phyloP scores from a whole-genome alignment of 768 basidiomycete species.

The Peribolospora kevripleyi region DNA sequence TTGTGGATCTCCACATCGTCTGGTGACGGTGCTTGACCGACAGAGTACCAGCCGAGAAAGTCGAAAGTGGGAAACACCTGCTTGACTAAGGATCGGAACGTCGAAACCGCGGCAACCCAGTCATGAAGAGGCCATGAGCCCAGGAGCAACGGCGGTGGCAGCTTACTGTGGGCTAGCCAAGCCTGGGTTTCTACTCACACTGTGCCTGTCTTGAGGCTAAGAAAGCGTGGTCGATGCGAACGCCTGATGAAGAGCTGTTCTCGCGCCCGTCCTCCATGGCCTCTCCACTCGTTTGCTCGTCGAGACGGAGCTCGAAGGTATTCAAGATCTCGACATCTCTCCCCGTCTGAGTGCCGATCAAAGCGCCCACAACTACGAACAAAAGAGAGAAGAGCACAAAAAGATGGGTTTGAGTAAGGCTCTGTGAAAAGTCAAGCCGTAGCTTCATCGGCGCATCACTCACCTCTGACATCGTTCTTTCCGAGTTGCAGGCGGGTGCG shows the following conservation, averaged over 20 bases:
- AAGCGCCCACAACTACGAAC: conserved; percentile 56
- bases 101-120: not conserved
- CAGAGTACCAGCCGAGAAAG: conserved; percentile 93
- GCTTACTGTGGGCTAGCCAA: not conserved
- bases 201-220: conserved; percentile 62
- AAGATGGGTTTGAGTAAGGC: not conserved
- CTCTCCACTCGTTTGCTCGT: conserved; percentile 27
- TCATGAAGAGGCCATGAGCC: not conserved
- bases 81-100: conserved; percentile 37
- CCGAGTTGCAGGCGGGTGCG: conserved; percentile 52
- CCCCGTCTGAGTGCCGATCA: conserved; percentile 80
- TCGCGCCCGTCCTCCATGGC: conserved; percentile 12
- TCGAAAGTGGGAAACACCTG: conserved; percentile 95
- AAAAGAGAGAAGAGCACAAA: not conserved
- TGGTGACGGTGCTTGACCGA: conserved; percentile 46
- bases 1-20: conserved; percentile 61
- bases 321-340: conserved; percentile 94
- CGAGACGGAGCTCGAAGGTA: conserved; percentile 65
- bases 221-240: conserved; percentile 52
- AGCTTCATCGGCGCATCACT: not conserved
- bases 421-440: not conserved
- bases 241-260: not conserved
- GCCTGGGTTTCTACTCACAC: conserved; percentile 29
- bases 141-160: not conserved
- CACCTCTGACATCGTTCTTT: conserved; percentile 17